Evolutionary conservation across 164 flowering plant species (phyloP).

Genomic region (Nelumbo lutea): DNA sequence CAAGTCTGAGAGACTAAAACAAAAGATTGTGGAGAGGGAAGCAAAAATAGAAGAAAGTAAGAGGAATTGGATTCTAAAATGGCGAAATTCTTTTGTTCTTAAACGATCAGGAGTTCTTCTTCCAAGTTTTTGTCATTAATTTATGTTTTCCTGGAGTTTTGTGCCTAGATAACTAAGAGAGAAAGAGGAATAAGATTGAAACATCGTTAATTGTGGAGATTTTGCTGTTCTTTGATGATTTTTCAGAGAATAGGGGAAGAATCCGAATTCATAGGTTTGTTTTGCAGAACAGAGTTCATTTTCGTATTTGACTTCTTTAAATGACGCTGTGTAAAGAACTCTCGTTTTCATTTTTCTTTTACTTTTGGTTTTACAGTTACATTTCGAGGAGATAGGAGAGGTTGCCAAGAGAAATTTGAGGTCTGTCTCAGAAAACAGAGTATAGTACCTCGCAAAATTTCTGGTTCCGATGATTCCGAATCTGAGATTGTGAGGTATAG

Average conservation of each 20-base stretch:
- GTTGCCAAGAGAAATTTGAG: not conserved
- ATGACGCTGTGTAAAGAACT: not conserved
- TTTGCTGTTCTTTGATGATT: not conserved
- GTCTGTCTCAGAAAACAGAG: not conserved
- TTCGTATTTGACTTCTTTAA: not conserved
- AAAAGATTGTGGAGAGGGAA: not conserved
- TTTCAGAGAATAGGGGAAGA: not conserved
- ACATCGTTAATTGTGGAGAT: conserved; percentile 3
- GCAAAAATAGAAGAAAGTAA: not conserved
- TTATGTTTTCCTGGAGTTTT: not conserved
- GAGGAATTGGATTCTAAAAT: not conserved
- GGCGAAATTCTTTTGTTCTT: not conserved
- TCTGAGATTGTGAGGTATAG: not conserved
- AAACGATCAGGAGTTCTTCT: not conserved
- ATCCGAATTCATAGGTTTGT: conserved; percentile 13
- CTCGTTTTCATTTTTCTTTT: not conserved
- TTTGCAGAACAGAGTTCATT: not conserved
- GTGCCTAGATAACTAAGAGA: too few relatives aligned
- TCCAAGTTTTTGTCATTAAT: not conserved
- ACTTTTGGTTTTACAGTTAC: conserved; percentile 11
- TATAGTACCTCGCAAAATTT: not conserved
- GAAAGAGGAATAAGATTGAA: not conserved
- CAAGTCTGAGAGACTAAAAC: not conserved
- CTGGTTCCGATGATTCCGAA: conserved; percentile 13
- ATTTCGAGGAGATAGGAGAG: not conserved